Evolutionary conservation across 768 basidiomycete species (phyloP).

Genomic region (Pholiota conissans): DNA sequence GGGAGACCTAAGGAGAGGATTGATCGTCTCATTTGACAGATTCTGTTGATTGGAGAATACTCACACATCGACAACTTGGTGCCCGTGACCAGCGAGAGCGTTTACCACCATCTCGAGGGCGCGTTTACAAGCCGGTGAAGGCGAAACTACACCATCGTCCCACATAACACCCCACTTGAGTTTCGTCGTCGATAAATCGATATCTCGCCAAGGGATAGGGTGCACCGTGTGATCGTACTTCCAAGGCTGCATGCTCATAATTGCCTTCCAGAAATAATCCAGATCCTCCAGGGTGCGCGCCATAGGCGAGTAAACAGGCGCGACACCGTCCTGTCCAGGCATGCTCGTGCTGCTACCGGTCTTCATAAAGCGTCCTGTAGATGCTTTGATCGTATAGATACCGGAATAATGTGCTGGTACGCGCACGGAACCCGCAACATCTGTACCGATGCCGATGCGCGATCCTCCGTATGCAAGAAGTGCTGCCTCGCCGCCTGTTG

Average conservation of each 20-base stretch:
- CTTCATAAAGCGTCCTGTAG: conserved; percentile 46
- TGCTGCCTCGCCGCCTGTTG: conserved; percentile 67
- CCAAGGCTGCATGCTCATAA: conserved; percentile 65
- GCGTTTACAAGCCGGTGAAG: conserved; percentile 61
- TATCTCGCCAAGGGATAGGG: conserved; percentile 40
- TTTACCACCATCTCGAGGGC: conserved; percentile 49
- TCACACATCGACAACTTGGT: conserved; percentile 50
- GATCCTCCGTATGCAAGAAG: conserved; percentile 62
- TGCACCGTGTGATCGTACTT: conserved; percentile 56
- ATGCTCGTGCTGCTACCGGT: conserved; percentile 44
- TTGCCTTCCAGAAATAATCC: conserved; percentile 60
- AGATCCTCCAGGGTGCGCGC: conserved; percentile 59
- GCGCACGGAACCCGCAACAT: conserved; percentile 69
- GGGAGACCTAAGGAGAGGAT: conserved; percentile 28
- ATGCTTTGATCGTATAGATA: conserved; percentile 56
- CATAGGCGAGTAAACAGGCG: conserved; percentile 59
- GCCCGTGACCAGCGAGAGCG: conserved; percentile 42
- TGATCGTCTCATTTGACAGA: too few relatives aligned
- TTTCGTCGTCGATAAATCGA: conserved; percentile 29
- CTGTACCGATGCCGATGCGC: conserved; percentile 64
- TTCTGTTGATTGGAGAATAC: conserved; percentile 17
- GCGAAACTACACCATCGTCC: conserved; percentile 60
- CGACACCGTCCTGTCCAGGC: conserved; percentile 61
- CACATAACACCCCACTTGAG: conserved; percentile 61
- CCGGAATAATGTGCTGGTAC: conserved; percentile 68